phyloP scores from a whole-genome alignment of 768 basidiomycete genomes.

The Auriscalpium vulgare region DNA sequence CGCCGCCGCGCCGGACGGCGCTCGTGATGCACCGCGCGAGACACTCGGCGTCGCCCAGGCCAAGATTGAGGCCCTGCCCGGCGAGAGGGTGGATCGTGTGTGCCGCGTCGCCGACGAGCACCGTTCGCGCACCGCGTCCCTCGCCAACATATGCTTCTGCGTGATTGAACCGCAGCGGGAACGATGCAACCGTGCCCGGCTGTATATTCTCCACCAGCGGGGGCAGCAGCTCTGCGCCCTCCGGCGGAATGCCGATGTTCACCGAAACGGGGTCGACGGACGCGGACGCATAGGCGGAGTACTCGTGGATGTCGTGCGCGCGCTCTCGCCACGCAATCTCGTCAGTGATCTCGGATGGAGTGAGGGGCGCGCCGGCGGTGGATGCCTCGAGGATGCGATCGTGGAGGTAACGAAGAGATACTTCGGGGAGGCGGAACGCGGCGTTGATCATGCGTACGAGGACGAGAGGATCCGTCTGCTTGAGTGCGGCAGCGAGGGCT shows the following conservation, averaged over 20 bases:
- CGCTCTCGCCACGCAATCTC: slow-evolving; percentile 71
- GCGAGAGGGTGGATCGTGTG: slow-evolving; percentile 94
- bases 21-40: slow-evolving; percentile 58
- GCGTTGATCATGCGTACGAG: slow-evolving; percentile 78
- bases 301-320: slow-evolving; percentile 54
- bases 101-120: slow-evolving; percentile 91
- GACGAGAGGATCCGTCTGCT: slow-evolving; percentile 52
- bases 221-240: slow-evolving; percentile 57
- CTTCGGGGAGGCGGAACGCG: slow-evolving; percentile 76
- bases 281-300: slow-evolving; percentile 56
- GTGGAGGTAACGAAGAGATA: slow-evolving; percentile 65
- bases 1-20: slow-evolving; percentile 57
- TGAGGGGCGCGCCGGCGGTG: slow-evolving; percentile 35
- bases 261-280: slow-evolving; percentile 19
- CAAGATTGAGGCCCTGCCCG: slow-evolving; percentile 92
- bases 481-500: slow-evolving; percentile 61
- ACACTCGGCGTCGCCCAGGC: slow-evolving; percentile 77
- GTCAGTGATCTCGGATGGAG: slow-evolving; percentile 39
- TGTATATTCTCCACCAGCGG: slow-evolving; percentile 71
- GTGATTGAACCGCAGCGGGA: slow-evolving; percentile 84
- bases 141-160: slow-evolving; percentile 82
- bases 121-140: slow-evolving; percentile 58
- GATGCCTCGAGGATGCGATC: slow-evolving; percentile 50
- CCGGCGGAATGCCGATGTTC: slow-evolving; percentile 46
- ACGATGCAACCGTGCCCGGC: slow-evolving; percentile 70